Conservation (phyloP, 306 rosid genomes). For the Prunus padus region DNA sequence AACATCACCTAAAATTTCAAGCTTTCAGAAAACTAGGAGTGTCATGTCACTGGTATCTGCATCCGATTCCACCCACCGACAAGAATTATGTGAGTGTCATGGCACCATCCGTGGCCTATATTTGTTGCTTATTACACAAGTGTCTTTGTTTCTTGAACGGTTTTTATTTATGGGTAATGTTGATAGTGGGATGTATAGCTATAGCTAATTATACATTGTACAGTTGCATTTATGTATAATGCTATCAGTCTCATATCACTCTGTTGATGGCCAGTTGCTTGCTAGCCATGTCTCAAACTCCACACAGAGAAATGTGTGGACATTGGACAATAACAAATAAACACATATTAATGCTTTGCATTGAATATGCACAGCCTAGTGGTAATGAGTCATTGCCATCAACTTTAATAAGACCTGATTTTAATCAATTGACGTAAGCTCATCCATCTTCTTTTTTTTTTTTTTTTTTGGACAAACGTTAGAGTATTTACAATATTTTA, state of each 20-base stretch:
- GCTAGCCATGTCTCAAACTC: slow-evolving; percentile 22
- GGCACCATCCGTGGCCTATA: slow-evolving; percentile 33
- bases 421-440: slow-evolving; percentile 11
- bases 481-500: too few relatives aligned
- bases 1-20: too few relatives aligned
- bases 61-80: slow-evolving; percentile 22
- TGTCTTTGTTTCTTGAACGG: slow-evolving; percentile 15
- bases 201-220: neutral
- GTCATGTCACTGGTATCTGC: neutral
- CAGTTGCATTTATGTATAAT: neutral
- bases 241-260: neutral
- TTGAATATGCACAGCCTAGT: slow-evolving; percentile 26
- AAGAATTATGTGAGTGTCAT: slow-evolving; percentile 14
- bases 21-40: too few relatives aligned
- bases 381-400: slow-evolving; percentile 15
- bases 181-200: neutral
- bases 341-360: slow-evolving; percentile 14
- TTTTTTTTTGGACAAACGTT: too few relatives aligned
- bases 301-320: slow-evolving; percentile 23
- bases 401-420: neutral
- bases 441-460: neutral
- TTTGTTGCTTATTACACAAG: slow-evolving; percentile 20
- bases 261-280: neutral
- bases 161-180: slow-evolving; percentile 1
- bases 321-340: slow-evolving; percentile 9